Percentiles rank a stretch among this genome's conserved stretches.
Evolutionary conservation across 164 flowering plant species (phyloP).

Genomic region (Liquidambar formosana): DNA sequence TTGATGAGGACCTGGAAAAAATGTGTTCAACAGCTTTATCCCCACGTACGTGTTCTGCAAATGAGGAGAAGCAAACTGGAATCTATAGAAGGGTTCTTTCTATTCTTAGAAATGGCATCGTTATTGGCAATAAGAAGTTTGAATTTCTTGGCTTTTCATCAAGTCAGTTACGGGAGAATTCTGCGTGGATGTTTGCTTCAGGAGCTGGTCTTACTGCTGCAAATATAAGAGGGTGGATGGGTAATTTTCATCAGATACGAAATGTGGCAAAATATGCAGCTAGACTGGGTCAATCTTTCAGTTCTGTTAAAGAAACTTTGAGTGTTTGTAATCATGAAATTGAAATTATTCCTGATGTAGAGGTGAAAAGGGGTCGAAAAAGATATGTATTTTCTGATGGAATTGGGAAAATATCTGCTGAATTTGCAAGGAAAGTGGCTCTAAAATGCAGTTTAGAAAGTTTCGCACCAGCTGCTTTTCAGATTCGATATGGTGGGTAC

Average conservation of each 20-base stretch:
- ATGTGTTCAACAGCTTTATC: conserved; percentile 56
- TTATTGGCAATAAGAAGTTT: conserved; percentile 76
- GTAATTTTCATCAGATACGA: conserved; percentile 63
- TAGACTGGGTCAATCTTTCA: conserved; percentile 85
- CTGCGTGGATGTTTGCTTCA: conserved; percentile 94
- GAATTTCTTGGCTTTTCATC: conserved; percentile 93
- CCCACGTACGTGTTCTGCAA: conserved; percentile 33
- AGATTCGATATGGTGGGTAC: conserved; percentile 84
- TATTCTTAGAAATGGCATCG: conserved; percentile 58
- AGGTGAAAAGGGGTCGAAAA: conserved; percentile 18
- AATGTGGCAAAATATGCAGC: conserved; percentile 94
- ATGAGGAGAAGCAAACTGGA: conserved; percentile 34
- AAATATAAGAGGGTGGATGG: conserved; percentile 77
- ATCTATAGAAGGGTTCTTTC: conserved; percentile 62
- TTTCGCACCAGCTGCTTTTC: conserved; percentile 73
- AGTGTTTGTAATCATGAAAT: conserved; percentile 50
- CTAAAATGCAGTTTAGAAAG: conserved; percentile 51
- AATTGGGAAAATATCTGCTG: conserved; percentile 84
- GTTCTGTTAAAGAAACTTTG: conserved; percentile 80
- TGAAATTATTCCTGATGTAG: conserved; percentile 62
- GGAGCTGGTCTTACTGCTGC: conserved; percentile 50
- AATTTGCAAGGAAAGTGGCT: conserved; percentile 72
- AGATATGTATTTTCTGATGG: conserved; percentile 85
- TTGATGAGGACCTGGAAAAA: conserved; percentile 76
- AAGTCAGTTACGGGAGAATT: conserved; percentile 79